Conservation (phyloP, 768 basidiomycete species). For the Ephemerocybe angulata region DNA sequence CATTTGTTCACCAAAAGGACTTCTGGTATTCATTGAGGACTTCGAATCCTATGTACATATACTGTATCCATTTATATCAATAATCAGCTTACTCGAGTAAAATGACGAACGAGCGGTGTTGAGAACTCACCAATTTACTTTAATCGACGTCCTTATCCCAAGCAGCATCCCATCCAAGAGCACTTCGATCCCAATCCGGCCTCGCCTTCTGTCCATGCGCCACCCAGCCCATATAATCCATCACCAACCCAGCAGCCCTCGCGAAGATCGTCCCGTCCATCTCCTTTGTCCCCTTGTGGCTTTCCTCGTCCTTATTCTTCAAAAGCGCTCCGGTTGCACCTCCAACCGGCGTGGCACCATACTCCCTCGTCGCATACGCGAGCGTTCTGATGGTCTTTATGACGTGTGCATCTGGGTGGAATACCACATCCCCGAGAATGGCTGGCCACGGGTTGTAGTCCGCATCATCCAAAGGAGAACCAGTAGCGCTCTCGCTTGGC, state of each 20-base stretch:
- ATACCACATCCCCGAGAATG: conserved; percentile 41
- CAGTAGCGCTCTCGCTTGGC: conserved; percentile 24
- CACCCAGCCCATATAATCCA: conserved; percentile 56
- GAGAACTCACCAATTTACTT: conserved; percentile 25
- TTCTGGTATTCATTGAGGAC: not conserved
- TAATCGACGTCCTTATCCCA: conserved; percentile 35
- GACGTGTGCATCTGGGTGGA: conserved; percentile 52
- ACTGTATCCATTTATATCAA: not conserved
- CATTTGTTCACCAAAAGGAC: not conserved
- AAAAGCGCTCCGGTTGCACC: conserved; percentile 37
- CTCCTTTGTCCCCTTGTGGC: conserved; percentile 37
- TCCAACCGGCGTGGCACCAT: conserved; percentile 39
- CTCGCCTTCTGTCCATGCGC: conserved; percentile 46
- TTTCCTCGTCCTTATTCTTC: conserved; percentile 33
- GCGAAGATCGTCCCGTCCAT: conserved; percentile 58
- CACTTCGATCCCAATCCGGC: conserved; percentile 50
- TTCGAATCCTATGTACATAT: not conserved
- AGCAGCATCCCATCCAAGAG: conserved; percentile 58
- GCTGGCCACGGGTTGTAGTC: conserved; percentile 52
- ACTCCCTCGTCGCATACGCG: conserved; percentile 44
- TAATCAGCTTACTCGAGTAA: not conserved
- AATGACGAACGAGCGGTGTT: no score
- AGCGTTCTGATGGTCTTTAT: conserved; percentile 48
- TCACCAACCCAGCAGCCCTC: conserved; percentile 52
- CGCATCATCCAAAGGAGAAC: conserved; percentile 31